A percentile compares a stretch with the other conserved stretches of the same genome.
Conservation (phyloP, 2,329 filamentous ascomycete species). For the Hyphodiscus sp. region DNA sequence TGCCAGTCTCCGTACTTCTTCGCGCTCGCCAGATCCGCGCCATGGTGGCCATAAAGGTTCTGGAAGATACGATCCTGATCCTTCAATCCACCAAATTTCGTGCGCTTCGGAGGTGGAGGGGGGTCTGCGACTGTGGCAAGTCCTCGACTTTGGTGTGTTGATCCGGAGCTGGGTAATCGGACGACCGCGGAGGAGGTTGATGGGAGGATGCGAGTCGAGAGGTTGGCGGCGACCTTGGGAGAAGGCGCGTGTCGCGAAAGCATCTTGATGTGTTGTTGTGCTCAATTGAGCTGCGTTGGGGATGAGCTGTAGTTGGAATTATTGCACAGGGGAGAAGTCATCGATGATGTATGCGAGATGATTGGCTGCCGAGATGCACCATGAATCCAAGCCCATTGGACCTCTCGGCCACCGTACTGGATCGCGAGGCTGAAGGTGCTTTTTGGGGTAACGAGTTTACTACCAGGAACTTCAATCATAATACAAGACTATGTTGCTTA, state of each 20-base stretch:
- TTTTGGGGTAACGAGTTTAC: not conserved
- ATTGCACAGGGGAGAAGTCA: conserved; percentile 15
- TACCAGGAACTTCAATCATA: not conserved
- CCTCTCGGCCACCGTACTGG: not conserved
- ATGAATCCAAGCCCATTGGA: not conserved
- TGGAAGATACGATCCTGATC: conserved; percentile 99
- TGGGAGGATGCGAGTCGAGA: conserved; percentile 27
- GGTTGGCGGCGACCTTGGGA: conserved; percentile 25
- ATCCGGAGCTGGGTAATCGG: conserved; percentile 31
- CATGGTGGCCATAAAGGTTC: conserved; percentile 93
- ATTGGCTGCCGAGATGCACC: conserved; percentile 9
- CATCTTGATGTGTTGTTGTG: conserved; percentile 29
- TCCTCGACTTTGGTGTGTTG: conserved; percentile 53
- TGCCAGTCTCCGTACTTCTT: conserved; percentile 99
- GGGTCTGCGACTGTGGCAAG: conserved; percentile 78
- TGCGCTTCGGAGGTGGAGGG: conserved; percentile 56
- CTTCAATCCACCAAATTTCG: conserved; percentile 76
- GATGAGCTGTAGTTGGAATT: conserved; percentile 21
- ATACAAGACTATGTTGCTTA: not conserved
- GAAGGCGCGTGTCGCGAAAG: conserved; percentile 32
- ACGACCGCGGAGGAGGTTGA: conserved; percentile 22
- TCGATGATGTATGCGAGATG: conserved; percentile 14
- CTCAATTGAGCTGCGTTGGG: conserved; percentile 28
- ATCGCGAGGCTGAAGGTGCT: not conserved
- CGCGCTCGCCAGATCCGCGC: conserved; percentile 83